Conservation (phyloP, 768 basidiomycete genomes). For the Kwoniella botswanensis region DNA sequence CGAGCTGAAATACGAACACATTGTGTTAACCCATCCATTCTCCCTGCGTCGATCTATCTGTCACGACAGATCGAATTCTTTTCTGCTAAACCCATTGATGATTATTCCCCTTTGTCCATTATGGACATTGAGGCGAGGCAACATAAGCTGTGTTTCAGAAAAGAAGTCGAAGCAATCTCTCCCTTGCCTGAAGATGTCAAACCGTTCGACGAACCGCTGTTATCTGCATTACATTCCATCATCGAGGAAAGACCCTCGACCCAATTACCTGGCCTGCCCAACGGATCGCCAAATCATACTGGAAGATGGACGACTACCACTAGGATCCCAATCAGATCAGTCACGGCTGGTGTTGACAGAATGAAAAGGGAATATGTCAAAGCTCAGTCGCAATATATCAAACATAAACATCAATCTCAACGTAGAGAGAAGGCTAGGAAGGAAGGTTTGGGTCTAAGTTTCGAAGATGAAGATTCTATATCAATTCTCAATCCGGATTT, state of each 20-base stretch:
- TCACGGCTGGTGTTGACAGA: constrained; percentile 40
- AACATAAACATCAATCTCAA: constrained; percentile 21
- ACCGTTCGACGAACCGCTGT: constrained; percentile 79
- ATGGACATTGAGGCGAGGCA: constrained; percentile 68
- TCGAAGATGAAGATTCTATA: constrained; percentile 44
- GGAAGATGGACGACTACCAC: constrained; percentile 23
- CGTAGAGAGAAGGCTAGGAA: constrained; percentile 29
- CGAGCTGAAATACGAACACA: constrained; percentile 84
- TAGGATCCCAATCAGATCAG: constrained; percentile 44
- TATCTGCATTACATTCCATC: constrained; percentile 71
- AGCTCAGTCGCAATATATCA: constrained; percentile 32
- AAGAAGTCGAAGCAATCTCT: constrained; percentile 71
- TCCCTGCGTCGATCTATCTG: constrained; percentile 79
- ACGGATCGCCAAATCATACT: constrained; percentile 61
- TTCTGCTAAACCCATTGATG: constrained; percentile 73
- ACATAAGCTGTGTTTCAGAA: constrained; percentile 71
- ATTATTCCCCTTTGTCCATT: constrained; percentile 69
- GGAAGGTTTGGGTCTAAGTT: constrained; percentile 30
- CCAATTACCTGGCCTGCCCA: constrained; percentile 80
- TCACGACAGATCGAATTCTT: constrained; percentile 84
- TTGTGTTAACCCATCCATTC: constrained; percentile 63
- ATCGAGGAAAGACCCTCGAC: constrained; percentile 63
- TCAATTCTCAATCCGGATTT: constrained; percentile 35
- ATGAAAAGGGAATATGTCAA: constrained; percentile 45
- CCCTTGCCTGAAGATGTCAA: constrained; percentile 43